Evolutionary conservation across 345 rosid species (phyloP).

Genomic region (Litchi chinensis): DNA sequence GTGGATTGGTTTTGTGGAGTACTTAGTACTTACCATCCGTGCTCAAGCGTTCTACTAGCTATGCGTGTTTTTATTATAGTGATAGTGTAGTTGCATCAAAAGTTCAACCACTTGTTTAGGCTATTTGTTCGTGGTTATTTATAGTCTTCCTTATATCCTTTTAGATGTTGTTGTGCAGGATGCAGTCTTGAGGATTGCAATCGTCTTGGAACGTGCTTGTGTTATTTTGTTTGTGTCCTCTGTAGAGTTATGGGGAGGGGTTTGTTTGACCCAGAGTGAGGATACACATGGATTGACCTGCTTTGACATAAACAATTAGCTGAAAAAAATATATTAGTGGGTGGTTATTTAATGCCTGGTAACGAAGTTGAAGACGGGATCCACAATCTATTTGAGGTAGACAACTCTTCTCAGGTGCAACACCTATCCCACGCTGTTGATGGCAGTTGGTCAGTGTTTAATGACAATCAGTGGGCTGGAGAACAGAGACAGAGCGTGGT

Average conservation of each 20-base stretch:
- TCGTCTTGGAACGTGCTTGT: background rate
- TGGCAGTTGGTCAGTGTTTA: conserved; percentile 37
- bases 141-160: background rate
- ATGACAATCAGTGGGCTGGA: conserved; percentile 39
- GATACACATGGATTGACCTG: conserved; percentile 34
- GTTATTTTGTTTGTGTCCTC: background rate
- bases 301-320: conserved; percentile 28
- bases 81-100: background rate
- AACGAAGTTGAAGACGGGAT: conserved; percentile 43
- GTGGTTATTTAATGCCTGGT: conserved; percentile 52
- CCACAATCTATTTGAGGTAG: conserved; percentile 42
- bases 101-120: background rate
- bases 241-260: conserved; percentile 6
- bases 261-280: conserved; percentile 20
- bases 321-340: conserved; percentile 25
- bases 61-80: background rate
- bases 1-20: background rate
- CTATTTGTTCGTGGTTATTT: background rate
- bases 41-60: background rate
- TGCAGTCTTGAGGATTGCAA: conserved; percentile 14
- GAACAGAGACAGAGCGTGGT: conserved; percentile 31
- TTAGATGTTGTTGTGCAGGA: conserved; percentile 23
- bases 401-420: conserved; percentile 37
- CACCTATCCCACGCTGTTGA: conserved; percentile 30
- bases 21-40: too few relatives aligned